Conservation (phyloP, 768 basidiomycete genomes). For the Cystobasidium onofrii region DNA sequence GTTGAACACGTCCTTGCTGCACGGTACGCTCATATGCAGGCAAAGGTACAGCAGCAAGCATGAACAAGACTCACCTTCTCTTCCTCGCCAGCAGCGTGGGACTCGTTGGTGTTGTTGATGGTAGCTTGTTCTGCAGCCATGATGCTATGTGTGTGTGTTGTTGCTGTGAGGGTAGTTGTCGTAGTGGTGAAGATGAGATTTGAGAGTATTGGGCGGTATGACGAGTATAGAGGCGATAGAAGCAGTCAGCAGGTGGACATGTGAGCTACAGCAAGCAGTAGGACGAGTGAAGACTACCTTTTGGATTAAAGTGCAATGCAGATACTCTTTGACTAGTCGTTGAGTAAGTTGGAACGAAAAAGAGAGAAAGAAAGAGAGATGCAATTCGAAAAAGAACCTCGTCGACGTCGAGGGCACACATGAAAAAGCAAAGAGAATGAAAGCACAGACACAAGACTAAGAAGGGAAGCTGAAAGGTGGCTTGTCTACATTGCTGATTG, state of each 20-base stretch:
- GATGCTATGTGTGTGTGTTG: background rate
- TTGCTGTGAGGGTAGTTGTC: background rate
- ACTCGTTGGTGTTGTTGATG: background rate
- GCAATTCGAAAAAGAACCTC: background rate
- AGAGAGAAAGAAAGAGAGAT: background rate
- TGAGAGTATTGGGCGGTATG: background rate
- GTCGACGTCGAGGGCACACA: too few species aligned
- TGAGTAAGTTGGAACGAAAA: background rate
- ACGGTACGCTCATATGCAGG: too few species aligned
- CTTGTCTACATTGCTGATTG: background rate
- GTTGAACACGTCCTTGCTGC: too few species aligned
- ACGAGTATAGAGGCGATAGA: background rate
- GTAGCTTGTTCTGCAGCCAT: background rate
- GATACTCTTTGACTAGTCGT: background rate
- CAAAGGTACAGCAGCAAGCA: background rate
- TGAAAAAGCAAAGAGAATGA: background rate
- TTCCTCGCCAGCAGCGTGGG: background rate
- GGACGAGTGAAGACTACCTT: too few species aligned
- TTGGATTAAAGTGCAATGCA: too few species aligned
- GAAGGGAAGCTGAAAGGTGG: background rate
- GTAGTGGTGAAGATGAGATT: background rate
- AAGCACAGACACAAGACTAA: background rate
- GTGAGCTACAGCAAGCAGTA: background rate
- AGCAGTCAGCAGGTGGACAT: background rate
- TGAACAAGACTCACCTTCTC: background rate